Conservation (phyloP, 352 stramenopile species). For the Phytopythium mirpurense region DNA sequence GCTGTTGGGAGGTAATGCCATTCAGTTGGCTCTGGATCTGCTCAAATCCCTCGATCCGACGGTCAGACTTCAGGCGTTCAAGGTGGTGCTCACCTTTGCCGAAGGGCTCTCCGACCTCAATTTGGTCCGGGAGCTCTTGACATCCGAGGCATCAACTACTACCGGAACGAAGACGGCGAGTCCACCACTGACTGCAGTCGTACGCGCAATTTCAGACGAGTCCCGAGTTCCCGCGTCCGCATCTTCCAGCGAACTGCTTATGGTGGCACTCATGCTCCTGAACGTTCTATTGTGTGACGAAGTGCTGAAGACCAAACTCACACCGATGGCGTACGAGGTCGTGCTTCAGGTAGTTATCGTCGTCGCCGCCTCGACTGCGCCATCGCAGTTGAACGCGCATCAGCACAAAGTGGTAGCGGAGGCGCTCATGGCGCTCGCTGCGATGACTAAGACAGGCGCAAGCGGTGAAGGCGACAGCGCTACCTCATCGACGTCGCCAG, state of each 20-base stretch:
- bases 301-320: conserved; percentile 40
- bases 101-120: conserved; percentile 26
- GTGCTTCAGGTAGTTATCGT: conserved; percentile 44
- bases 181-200: conserved; percentile 37
- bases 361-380: conserved; percentile 3
- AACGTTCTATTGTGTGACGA: conserved; percentile 49
- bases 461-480: conserved; percentile 4
- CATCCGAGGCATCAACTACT: conserved; percentile 16
- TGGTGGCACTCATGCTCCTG: conserved; percentile 40
- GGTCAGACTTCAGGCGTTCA: conserved; percentile 48
- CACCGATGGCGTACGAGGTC: conserved; percentile 56
- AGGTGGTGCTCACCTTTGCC: conserved; percentile 35
- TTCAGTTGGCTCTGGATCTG: conserved; percentile 37
- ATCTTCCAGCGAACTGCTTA: conserved; percentile 8
- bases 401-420: conserved; percentile 34
- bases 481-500: conserved; percentile 11
- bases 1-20: conserved; percentile 27
- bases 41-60: conserved; percentile 26
- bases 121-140: conserved; percentile 22
- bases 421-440: conserved; percentile 40
- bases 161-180: conserved; percentile 19
- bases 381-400: conserved; percentile 3
- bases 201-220: conserved; percentile 49
- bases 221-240: conserved; percentile 3
- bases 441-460: conserved; percentile 36